These are phyloP conservation scores for Backusella circina DNA, from an alignment of 192 early-diverging fungal species.

Conservation along the genomic window DNA sequence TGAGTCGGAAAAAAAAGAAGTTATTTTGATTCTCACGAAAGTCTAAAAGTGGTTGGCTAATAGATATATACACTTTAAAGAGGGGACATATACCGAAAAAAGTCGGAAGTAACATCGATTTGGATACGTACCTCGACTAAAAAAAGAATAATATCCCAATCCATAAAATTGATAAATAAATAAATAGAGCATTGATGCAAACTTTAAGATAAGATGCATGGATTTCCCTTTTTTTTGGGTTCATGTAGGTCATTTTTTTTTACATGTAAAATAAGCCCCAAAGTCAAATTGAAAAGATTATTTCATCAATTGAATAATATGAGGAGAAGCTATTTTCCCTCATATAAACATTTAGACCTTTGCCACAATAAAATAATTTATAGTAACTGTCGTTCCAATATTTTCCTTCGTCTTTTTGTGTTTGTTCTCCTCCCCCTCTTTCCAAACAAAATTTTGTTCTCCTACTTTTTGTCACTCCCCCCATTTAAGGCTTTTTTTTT, in stretches of 20 bases:
- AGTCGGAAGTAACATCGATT: background rate
- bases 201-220: background rate
- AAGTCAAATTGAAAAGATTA: background rate
- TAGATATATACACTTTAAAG: background rate
- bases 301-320: background rate
- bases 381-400: background rate
- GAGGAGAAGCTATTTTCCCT: background rate
- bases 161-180: background rate
- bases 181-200: background rate
- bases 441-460: constrained; percentile 5
- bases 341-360: background rate
- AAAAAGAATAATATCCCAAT: background rate
- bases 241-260: background rate
- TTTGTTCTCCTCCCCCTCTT: background rate
- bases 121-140: background rate
- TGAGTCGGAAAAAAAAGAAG: background rate
- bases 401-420: background rate
- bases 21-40: constrained; percentile 1
- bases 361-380: background rate
- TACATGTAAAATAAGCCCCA: background rate
- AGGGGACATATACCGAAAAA: background rate
- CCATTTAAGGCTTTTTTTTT: background rate
- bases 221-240: background rate
- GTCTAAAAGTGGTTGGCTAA: background rate
- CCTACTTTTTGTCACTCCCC: background rate